These are phyloP conservation scores for Apiospora phragmitis DNA, from an alignment of 2,329 filamentous ascomycete species.

Conservation along the genomic window DNA sequence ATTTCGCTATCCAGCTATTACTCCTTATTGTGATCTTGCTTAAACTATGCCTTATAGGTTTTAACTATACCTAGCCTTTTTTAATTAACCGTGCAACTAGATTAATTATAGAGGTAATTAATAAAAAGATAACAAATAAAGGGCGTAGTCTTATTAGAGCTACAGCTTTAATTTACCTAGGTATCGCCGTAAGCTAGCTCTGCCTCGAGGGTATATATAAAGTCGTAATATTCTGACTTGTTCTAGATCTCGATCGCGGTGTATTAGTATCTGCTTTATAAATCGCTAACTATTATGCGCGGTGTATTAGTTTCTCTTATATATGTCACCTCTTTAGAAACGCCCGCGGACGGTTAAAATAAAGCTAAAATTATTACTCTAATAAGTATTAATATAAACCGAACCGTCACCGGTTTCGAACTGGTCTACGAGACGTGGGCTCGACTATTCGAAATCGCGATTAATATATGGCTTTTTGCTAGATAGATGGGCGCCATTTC, in stretches of 20 bases:
- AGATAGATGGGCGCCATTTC: no score
- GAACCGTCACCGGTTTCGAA: not conserved
- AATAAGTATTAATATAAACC: no score
- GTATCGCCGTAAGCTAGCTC: not conserved
- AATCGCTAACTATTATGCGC: no score
- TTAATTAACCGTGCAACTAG: slow-evolving; percentile 25
- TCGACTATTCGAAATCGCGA: no score
- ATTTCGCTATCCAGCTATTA: not conserved
- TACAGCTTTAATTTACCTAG: not conserved
- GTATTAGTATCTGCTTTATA: no score
- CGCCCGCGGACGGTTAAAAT: no score
- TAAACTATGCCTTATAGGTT: slow-evolving; percentile 22
- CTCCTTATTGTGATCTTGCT: not conserved
- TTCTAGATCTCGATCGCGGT: no score
- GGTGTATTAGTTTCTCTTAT: no score
- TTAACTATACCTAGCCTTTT: slow-evolving; percentile 42
- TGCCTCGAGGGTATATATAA: not conserved
- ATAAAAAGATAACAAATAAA: not conserved
- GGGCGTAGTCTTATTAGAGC: not conserved
- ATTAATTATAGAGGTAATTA: not conserved
- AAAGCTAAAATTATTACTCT: no score
- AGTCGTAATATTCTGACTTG: slow-evolving; percentile 14
- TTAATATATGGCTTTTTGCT: no score
- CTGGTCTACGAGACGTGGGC: not conserved
- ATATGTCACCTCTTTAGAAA: no score